phyloP scores from a whole-genome alignment of 75 land plant genomes.

The Sequoiadendron giganteum region DNA sequence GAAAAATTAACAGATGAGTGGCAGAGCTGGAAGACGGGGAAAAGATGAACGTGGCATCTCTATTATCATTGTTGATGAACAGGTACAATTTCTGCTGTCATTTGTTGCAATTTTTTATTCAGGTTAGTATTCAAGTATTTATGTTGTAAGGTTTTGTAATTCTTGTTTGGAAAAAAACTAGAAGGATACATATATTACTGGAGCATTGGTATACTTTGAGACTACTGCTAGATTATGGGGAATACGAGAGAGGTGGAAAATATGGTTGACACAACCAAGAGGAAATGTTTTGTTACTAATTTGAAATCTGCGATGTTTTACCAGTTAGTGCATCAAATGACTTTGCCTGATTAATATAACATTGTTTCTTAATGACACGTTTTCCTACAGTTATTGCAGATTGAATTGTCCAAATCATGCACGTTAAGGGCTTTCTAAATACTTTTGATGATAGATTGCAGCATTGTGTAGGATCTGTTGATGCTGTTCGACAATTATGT shows the following conservation, averaged over 20 bases:
- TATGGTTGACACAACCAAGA: neutral
- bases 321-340: too few relatives aligned
- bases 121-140: neutral
- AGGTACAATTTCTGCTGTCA: constrained; percentile 25
- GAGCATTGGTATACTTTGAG: neutral
- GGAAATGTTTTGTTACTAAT: neutral
- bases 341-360: too few relatives aligned
- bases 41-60: constrained; percentile 64
- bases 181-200: neutral
- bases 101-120: neutral
- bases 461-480: neutral
- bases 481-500: neutral
- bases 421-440: neutral
- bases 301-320: neutral
- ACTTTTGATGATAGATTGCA: neutral
- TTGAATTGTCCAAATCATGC: neutral
- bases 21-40: constrained; percentile 64
- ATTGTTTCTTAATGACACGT: too few relatives aligned
- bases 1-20: constrained; percentile 47
- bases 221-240: neutral
- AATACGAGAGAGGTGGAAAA: neutral
- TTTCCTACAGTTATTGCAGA: neutral
- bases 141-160: neutral
- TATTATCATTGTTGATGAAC: constrained; percentile 54
- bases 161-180: neutral